Evolutionary conservation across 495 filamentous ascomycete species (phyloP).

Genomic region (Immersiella caudata): DNA sequence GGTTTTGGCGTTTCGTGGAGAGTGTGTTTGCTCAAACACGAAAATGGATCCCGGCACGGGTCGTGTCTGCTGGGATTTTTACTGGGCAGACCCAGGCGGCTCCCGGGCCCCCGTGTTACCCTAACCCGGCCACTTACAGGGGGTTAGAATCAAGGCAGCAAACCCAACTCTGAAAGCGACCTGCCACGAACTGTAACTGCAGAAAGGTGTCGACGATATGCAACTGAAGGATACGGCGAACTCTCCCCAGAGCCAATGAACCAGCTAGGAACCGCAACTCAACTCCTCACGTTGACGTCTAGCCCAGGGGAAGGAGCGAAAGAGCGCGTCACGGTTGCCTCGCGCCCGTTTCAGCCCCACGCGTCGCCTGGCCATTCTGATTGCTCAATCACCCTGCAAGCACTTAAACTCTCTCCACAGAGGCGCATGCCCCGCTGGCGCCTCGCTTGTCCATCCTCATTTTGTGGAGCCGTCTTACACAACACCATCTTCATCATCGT

Average conservation of each 20-base stretch:
- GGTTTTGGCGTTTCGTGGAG: slow-evolving; percentile 5
- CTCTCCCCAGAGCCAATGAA: neutral
- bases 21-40: slow-evolving; percentile 5
- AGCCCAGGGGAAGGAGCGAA: neutral
- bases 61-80: slow-evolving; percentile 15
- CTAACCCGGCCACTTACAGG: neutral
- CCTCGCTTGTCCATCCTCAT: neutral
- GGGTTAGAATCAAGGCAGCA: neutral
- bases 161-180: neutral
- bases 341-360: slow-evolving; percentile 19
- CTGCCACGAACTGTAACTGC: neutral
- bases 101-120: neutral
- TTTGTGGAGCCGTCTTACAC: slow-evolving; percentile 7
- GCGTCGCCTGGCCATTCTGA: slow-evolving; percentile 1
- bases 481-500: neutral
- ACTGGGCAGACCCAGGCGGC: slow-evolving; percentile 17
- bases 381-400: slow-evolving; percentile 11
- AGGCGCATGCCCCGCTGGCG: neutral
- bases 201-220: neutral
- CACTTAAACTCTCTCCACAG: neutral
- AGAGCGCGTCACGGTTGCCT: neutral
- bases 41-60: neutral
- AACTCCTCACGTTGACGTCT: neutral
- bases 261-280: neutral
- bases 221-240: neutral